phyloP scores from a whole-genome alignment of 306 rosid species.

The Castanea sativa region DNA sequence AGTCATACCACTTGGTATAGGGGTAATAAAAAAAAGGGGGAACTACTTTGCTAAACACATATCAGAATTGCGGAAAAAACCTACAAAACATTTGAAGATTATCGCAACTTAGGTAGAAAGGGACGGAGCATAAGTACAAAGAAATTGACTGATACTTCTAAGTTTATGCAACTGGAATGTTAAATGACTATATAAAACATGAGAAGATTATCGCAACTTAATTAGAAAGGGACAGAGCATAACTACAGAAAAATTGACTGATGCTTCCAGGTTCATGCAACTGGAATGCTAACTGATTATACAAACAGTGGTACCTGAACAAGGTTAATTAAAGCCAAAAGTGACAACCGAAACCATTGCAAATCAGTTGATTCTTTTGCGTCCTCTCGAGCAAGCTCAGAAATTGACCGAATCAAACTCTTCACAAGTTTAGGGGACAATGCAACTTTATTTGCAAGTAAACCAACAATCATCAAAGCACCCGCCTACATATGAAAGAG shows the following conservation, averaged over 20 bases:
- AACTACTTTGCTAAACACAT: not conserved
- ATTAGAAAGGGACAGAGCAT: not conserved
- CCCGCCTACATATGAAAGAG: constrained; percentile 62
- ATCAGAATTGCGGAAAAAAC: not conserved
- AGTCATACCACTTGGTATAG: too few relatives aligned
- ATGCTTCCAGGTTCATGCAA: not conserved
- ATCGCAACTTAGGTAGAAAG: not conserved
- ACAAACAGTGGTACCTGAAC: constrained; percentile 64
- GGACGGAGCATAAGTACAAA: not conserved
- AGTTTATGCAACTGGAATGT: not conserved
- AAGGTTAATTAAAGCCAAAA: constrained; percentile 74
- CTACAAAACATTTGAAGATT: not conserved
- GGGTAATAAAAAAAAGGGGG: not conserved
- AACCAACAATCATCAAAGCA: constrained; percentile 82
- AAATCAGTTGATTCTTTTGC: constrained; percentile 57
- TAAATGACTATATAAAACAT: not conserved
- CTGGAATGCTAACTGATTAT: not conserved
- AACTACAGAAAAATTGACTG: not conserved
- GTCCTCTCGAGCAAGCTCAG: constrained; percentile 65
- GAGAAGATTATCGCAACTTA: not conserved
- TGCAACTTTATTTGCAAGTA: constrained; percentile 69
- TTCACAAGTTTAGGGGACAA: constrained; percentile 75
- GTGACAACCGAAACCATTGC: constrained; percentile 72
- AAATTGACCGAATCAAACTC: constrained; percentile 64
- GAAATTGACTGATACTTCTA: not conserved